Base-by-base conservation (phyloP, 768 basidiomycete species). In the Hemileccinum impolitum region DNA sequence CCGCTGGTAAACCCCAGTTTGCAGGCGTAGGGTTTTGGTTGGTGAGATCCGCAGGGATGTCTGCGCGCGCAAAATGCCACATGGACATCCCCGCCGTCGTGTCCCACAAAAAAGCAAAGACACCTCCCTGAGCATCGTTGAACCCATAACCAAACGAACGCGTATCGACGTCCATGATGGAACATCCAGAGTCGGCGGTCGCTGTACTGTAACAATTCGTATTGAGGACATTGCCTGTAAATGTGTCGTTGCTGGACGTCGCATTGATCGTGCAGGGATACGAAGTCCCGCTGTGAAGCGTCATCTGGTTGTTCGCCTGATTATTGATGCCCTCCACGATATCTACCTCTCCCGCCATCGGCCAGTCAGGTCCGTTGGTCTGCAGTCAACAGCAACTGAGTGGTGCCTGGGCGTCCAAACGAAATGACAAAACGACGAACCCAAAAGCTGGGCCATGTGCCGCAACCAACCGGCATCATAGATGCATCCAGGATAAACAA, bases 401-500 rank as follows among this genome's bases (percentile, higher is more conserved):
- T 12, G 7, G 6, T 17, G 17, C 18, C 14, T 15, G 3, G 21
- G 15, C 12, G 18, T 21, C 7, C 12, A 17, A 31, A 34, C 17
- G 4, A 17, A 31, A 34, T n/a, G 6, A 12, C 9, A 3, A n/a
- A 30, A 40, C 7, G 71, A 59, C 64, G 42, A 28, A 67, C 65
- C 77, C 76, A 78, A 46, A 70, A 84, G 67, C 83, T 84, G 70
- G 68, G 83, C 76, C 79, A 80, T 15, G 70, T 65, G 43, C 77
- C 73, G 63, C 84, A 87, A 0, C 88, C 88, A 37, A 77, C 74
- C 10, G 87, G 87, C 83, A 87, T 85, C 9, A 75, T 67, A 37
- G 54, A 72, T 46, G 87, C 77, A 58, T 90, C 87, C 23, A 87
- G 74, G 56, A 90, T 81, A 71, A 90, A 87, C 13, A 90, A 72